Evolutionary conservation across 1,139 yeast species (phyloP).

Genomic region (Candida smagusa): DNA sequence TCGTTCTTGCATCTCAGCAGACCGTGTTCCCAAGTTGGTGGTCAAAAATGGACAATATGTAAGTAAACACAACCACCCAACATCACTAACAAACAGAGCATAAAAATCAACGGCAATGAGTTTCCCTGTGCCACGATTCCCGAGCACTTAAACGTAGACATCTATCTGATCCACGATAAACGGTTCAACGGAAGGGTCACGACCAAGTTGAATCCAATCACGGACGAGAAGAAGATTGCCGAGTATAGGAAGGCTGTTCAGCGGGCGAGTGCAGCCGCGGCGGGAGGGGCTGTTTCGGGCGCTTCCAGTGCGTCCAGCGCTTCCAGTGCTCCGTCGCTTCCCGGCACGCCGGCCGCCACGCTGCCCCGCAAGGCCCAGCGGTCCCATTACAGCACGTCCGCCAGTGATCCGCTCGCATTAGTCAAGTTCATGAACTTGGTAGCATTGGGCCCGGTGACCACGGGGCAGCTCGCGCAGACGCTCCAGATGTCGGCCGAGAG

Average conservation of each 20-base stretch:
- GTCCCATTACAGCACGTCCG: slow-evolving; percentile 3
- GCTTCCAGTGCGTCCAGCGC: neutral
- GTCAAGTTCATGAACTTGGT: slow-evolving; percentile 31
- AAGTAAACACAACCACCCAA: slow-evolving; percentile 14
- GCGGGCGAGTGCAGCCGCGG: slow-evolving; percentile 2
- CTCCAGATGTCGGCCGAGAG: slow-evolving; percentile 11
- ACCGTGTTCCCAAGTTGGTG: slow-evolving; percentile 27
- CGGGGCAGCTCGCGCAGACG: slow-evolving; percentile 10
- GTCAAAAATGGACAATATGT: slow-evolving; percentile 36
- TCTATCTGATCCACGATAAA: slow-evolving; percentile 22
- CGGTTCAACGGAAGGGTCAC: slow-evolving; percentile 31
- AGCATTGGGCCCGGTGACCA: slow-evolving; percentile 40
- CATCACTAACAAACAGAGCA: slow-evolving; percentile 19
- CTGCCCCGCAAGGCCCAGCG: neutral
- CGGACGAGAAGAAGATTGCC: slow-evolving; percentile 28
- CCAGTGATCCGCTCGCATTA: slow-evolving; percentile 6
- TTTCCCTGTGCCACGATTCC: slow-evolving; percentile 35
- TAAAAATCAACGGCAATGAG: slow-evolving; percentile 25
- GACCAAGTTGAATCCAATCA: slow-evolving; percentile 30
- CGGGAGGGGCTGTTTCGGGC: neutral
- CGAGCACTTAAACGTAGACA: slow-evolving; percentile 36
- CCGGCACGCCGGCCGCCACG: neutral
- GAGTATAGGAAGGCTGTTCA: slow-evolving; percentile 16
- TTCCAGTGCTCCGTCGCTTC: slow-evolving; percentile 1
- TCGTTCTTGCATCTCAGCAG: slow-evolving; percentile 14